Conservation (phyloP, 139 green algal species). For the Chlorella sp. region DNA sequence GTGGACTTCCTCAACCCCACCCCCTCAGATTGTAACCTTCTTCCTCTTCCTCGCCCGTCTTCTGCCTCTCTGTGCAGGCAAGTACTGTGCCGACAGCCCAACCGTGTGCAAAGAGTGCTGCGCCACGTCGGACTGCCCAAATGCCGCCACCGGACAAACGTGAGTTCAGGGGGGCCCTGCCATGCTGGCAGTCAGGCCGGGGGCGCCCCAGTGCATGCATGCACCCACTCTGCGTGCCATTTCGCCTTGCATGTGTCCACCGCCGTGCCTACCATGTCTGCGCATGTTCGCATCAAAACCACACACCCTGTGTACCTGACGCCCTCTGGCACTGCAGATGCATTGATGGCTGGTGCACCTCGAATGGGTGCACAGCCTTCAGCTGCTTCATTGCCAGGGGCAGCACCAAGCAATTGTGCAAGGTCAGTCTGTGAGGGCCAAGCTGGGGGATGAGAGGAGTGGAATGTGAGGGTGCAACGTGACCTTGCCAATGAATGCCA, state of each 20-base stretch:
- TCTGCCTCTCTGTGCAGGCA: neutral
- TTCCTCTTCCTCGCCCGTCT: no score
- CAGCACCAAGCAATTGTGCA: no score
- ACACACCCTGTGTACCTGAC: neutral
- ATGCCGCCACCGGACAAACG: neutral
- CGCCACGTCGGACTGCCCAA: neutral
- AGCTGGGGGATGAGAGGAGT: no score
- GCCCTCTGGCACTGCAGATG: neutral
- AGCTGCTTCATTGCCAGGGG: neutral
- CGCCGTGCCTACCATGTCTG: no score
- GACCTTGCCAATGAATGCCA: no score
- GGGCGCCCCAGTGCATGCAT: neutral
- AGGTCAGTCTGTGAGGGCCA: no score
- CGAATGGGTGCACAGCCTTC: neutral
- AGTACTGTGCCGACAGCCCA: neutral
- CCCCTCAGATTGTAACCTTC: no score
- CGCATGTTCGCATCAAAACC: neutral
- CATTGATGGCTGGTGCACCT: neutral
- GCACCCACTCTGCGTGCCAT: neutral
- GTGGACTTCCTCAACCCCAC: no score
- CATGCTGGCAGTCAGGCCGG: no score
- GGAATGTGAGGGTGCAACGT: no score
- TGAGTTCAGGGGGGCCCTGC: neutral
- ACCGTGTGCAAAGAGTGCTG: neutral
- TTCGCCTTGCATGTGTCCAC: neutral